These are phyloP conservation scores for Cryptococcus amylolentus DNA, from an alignment of 1,284 basidiomycete genomes.

Conservation along the genomic window DNA sequence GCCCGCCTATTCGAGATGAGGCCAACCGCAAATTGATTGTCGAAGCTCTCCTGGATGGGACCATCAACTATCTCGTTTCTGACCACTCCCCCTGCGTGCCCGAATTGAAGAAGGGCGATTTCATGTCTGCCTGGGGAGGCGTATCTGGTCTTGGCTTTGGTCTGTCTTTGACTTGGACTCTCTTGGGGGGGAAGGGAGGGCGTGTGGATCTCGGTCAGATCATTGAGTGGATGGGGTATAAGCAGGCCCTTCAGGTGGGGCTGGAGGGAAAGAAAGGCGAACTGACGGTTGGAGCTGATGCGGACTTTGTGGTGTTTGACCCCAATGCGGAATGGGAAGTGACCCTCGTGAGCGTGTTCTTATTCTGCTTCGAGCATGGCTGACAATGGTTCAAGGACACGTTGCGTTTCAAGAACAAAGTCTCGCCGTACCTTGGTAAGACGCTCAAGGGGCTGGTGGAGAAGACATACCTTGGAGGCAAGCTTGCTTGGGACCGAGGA, in stretches of 20 bases:
- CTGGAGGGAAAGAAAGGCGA: slow-evolving; percentile 66
- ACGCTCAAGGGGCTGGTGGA: slow-evolving; percentile 60
- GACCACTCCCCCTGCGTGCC: slow-evolving; percentile 88
- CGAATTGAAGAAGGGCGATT: slow-evolving; percentile 73
- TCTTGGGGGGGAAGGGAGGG: slow-evolving; percentile 53
- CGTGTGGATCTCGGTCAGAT: slow-evolving; percentile 60
- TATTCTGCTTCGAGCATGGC: too few relatives aligned
- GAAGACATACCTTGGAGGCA: slow-evolving; percentile 72
- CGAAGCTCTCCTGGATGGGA: slow-evolving; percentile 72
- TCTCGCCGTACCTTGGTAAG: slow-evolving; percentile 79
- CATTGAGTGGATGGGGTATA: slow-evolving; percentile 67
- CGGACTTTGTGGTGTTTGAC: slow-evolving; percentile 81
- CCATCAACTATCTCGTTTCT: slow-evolving; percentile 84
- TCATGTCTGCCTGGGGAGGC: slow-evolving; percentile 90
- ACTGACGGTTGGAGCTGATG: slow-evolving; percentile 69
- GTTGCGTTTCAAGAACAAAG: slow-evolving; percentile 85
- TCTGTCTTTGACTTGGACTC: slow-evolving; percentile 73
- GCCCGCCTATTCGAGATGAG: slow-evolving; percentile 79
- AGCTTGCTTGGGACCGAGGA: slow-evolving; percentile 59
- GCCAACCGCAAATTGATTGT: slow-evolving; percentile 70
- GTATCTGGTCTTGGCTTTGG: slow-evolving; percentile 84
- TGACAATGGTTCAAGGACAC: slow-evolving; percentile 49
- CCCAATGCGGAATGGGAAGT: slow-evolving; percentile 59
- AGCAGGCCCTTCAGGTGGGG: slow-evolving; percentile 73
- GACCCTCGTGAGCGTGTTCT: slow-evolving; percentile 52